A percentile compares a stretch with the other conserved stretches of the same genome.
Evolutionary conservation across 306 rosid genomes (phyloP).

Genomic region (Prosopis cineraria): DNA sequence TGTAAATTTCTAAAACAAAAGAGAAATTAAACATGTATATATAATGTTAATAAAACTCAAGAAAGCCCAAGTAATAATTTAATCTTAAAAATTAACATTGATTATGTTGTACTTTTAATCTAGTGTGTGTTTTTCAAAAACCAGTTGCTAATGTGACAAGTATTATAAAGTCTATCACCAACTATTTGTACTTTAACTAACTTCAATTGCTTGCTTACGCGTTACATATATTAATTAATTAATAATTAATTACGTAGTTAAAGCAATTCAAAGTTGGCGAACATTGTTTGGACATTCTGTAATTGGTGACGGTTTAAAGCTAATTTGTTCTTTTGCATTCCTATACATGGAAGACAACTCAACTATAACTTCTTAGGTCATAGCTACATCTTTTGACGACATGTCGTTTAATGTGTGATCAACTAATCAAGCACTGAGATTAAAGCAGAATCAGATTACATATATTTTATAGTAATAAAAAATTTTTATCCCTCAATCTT

Average conservation of each 20-base stretch:
- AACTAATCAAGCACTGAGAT: neutral
- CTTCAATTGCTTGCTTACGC: neutral
- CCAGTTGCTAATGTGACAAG: neutral
- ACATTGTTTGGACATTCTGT: neutral
- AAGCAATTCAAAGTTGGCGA: neutral
- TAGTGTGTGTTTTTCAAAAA: neutral
- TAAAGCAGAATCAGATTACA: neutral
- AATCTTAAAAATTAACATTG: neutral
- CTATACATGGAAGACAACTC: neutral
- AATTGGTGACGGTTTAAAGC: neutral
- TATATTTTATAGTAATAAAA: too few relatives aligned
- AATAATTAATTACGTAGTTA: neutral
- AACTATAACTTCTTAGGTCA: neutral
- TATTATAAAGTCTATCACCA: neutral
- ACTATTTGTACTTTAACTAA: neutral
- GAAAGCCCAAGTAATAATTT: neutral
- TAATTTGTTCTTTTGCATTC: neutral
- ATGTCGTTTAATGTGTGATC: neutral
- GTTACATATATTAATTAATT: neutral
- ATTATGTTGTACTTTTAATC: neutral
- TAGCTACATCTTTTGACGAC: neutral
- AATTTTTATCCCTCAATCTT: too few relatives aligned
- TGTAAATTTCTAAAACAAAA: neutral
- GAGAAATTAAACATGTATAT: neutral
- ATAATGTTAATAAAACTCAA: neutral